Conservation (phyloP, 2,329 filamentous ascomycete genomes). For the Monosporascus sp. region DNA sequence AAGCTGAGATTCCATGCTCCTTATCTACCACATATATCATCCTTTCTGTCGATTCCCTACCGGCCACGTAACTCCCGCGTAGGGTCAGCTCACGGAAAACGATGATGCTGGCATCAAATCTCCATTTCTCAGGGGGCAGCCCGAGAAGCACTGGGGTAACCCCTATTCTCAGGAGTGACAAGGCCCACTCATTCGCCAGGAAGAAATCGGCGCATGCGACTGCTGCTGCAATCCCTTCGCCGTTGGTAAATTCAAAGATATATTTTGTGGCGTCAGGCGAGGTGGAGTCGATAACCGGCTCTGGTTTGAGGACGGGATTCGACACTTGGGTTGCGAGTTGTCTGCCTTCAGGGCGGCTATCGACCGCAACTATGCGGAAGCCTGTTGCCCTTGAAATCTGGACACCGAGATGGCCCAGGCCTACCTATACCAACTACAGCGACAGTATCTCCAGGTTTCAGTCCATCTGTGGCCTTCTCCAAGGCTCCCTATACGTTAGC, state of each 20-base stretch:
- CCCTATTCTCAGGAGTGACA: conserved; percentile 22
- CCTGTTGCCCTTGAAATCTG: conserved; percentile 32
- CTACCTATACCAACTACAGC: conserved; percentile 31
- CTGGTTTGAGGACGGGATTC: conserved; percentile 16
- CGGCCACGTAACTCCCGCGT: conserved; percentile 28
- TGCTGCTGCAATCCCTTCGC: conserved; percentile 26
- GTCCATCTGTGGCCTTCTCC: conserved; percentile 21
- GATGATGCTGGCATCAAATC: conserved; percentile 25
- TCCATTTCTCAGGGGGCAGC: conserved; percentile 26
- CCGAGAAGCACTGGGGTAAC: conserved; percentile 26
- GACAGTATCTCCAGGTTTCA: conserved; percentile 19
- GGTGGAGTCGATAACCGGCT: conserved; percentile 23
- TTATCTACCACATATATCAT: conserved; percentile 28
- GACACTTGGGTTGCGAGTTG: conserved; percentile 23
- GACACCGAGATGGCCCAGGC: conserved; percentile 29
- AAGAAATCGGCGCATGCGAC: conserved; percentile 29
- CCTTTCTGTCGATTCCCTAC: conserved; percentile 19
- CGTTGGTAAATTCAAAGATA: conserved; percentile 23
- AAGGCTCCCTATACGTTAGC: conserved; percentile 30
- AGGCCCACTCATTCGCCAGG: conserved; percentile 25
- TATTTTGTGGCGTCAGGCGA: conserved; percentile 8
- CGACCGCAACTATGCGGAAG: conserved; percentile 30
- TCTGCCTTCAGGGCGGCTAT: conserved; percentile 26
- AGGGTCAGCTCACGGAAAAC: conserved; percentile 27
- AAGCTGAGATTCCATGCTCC: conserved; percentile 18